Conservation (phyloP, 2,329 filamentous ascomycete genomes). For the Ceratocystis destructans region DNA sequence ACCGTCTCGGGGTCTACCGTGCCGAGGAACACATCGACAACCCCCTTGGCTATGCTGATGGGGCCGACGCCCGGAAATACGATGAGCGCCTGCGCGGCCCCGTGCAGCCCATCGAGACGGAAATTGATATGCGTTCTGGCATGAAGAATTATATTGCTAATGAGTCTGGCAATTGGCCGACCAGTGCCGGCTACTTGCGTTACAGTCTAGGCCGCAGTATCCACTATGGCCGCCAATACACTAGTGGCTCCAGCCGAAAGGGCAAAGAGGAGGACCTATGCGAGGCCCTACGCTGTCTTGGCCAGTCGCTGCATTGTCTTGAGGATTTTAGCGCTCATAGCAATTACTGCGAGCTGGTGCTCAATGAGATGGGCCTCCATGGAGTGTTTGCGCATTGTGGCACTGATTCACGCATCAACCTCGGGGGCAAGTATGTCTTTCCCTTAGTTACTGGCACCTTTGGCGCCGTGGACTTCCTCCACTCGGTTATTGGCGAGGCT, state of each 20-base stretch:
- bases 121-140: constrained; percentile 63
- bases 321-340: constrained; percentile 72
- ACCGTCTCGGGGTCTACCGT: constrained; percentile 61
- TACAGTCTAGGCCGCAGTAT: constrained; percentile 62
- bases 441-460: constrained; percentile 65
- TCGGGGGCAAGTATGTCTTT: constrained; percentile 48
- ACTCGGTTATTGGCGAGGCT: constrained; percentile 61
- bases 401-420: constrained; percentile 47
- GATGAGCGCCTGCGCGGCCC: constrained; percentile 73
- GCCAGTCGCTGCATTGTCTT: constrained; percentile 62
- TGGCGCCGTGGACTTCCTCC: constrained; percentile 71
- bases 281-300: constrained; percentile 63
- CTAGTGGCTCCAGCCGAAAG: constrained; percentile 40
- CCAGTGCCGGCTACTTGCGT: constrained; percentile 71
- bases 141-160: constrained; percentile 99
- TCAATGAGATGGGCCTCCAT: constrained; percentile 55
- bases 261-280: constrained; percentile 66
- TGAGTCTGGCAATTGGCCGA: constrained; percentile 75
- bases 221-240: constrained; percentile 65
- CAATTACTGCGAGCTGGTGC: constrained; percentile 67
- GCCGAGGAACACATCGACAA: constrained; percentile 61
- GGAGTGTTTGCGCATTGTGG: constrained; percentile 65
- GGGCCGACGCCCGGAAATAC: constrained; percentile 60
- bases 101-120: constrained; percentile 55
- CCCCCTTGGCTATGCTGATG: constrained; percentile 69